Base-by-base conservation (phyloP, 805 yeast genomes). In the Suhomyces pyralidae region DNA sequence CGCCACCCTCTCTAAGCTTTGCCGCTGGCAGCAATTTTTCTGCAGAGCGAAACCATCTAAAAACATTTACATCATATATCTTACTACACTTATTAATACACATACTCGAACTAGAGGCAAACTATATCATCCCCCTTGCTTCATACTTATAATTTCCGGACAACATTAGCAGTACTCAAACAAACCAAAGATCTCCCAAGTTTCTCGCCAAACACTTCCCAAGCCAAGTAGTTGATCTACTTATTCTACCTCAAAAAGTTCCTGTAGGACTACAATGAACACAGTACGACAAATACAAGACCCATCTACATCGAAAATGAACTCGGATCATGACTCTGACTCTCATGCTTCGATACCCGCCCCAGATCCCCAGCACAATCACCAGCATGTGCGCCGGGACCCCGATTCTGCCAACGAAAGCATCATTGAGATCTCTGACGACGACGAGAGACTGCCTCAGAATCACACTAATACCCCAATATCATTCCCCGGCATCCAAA, bases 371-470 rank as follows among this genome's bases (percentile, higher is more conserved):
- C 19, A 15, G 5, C 40, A 36, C 9, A 36, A 36, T 10, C 42
- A 38, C 14, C 42, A 19, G 24, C 14, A 10, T 3, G n/a, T 9
- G 42, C 42, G 7, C 22, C 22, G 24, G 24, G 42, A 38, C 3
- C 2, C 42, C 42, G 42, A 17, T 9, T 10, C 42, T 19, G 24
- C 17, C 24, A 17, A 19, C 22, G 42, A 30, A 28, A 32, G 30
- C 32, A 30, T 48, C 28, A 48, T 48, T 25, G 51, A 48, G 28
- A 48, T 48, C 10, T 48, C 51, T 36, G 54, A 51, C 40, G 54
- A 45, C 17, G 54, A 51, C 42, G 42, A 38, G n/a, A 19, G 7
- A 17, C 42, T 17, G 24, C 14, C 42, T 17, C 24, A 19, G 24
- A 17, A 9, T 9, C 42, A 17, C 9, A 9, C 22, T n/a, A 15